Conservation (phyloP, 805 yeast genomes). For the Candida insectorum region DNA sequence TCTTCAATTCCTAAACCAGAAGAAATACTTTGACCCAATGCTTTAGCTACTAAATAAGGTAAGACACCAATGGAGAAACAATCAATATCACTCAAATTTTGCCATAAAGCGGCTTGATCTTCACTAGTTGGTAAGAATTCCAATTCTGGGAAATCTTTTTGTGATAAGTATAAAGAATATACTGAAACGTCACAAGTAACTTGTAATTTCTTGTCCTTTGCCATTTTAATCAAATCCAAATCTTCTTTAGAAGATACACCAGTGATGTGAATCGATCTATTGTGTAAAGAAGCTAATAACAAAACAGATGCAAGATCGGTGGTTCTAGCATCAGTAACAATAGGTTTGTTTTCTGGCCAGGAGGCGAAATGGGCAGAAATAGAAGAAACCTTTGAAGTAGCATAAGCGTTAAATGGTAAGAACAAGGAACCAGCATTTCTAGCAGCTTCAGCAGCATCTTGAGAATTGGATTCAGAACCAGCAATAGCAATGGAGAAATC, state of each 20-base stretch:
- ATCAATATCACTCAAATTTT: slow-evolving; percentile 66
- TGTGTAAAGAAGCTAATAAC: slow-evolving; percentile 83
- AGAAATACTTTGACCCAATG: slow-evolving; percentile 54
- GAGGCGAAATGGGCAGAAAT: slow-evolving; percentile 74
- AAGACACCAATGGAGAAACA: slow-evolving; percentile 81
- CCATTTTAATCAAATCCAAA: slow-evolving; percentile 76
- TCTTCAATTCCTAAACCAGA: slow-evolving; percentile 80
- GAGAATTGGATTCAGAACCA: slow-evolving; percentile 69
- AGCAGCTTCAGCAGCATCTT: slow-evolving; percentile 58
- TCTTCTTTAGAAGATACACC: slow-evolving; percentile 81
- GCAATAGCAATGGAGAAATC: slow-evolving; percentile 83
- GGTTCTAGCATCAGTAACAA: slow-evolving; percentile 87
- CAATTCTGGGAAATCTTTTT: slow-evolving; percentile 68
- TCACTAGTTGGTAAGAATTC: slow-evolving; percentile 72
- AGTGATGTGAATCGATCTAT: slow-evolving; percentile 82
- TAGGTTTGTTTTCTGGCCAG: slow-evolving; percentile 84
- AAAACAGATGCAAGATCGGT: slow-evolving; percentile 91
- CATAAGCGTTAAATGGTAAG: slow-evolving; percentile 74
- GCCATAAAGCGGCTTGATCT: slow-evolving; percentile 85
- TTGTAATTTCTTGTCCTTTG: slow-evolving; percentile 73
- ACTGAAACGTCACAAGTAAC: slow-evolving; percentile 91
- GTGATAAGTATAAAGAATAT: slow-evolving; percentile 71
- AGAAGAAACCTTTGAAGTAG: slow-evolving; percentile 67
- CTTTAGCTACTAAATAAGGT: slow-evolving; percentile 70
- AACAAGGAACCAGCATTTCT: slow-evolving; percentile 72